Conservation (phyloP, 2,329 filamentous ascomycete genomes). For the Chrysoporthe cubensis region DNA sequence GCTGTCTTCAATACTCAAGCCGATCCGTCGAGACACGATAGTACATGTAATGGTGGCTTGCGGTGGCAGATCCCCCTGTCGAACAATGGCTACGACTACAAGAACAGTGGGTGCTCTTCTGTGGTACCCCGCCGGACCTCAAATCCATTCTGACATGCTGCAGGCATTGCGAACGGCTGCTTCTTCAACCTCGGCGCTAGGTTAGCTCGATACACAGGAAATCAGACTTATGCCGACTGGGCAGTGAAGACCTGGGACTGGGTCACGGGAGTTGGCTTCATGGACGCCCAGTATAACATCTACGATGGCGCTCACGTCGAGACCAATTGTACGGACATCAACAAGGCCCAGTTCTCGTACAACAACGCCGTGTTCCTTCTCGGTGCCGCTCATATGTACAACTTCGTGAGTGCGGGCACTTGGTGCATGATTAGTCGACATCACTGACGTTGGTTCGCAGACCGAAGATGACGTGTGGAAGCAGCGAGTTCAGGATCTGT, state of each 20-base stretch:
- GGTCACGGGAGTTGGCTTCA: conserved; percentile 61
- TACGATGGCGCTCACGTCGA: conserved; percentile 64
- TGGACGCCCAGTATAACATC: conserved; percentile 62
- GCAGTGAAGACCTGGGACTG: conserved; percentile 74
- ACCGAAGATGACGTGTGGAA: conserved; percentile 27
- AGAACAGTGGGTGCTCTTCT: conserved; percentile 43
- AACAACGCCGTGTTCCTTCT: conserved; percentile 87
- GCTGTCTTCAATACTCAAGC: conserved; percentile 82
- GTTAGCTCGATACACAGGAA: conserved; percentile 73
- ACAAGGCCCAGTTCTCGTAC: conserved; percentile 60
- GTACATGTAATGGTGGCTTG: conserved; percentile 73
- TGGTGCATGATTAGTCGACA: too few relatives aligned
- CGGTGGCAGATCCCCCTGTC: conserved; percentile 86
- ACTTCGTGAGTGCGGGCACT: conserved; percentile 39
- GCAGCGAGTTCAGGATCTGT: conserved; percentile 24
- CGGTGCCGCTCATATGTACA: conserved; percentile 45
- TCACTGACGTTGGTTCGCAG: conserved; percentile 14
- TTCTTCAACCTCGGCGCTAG: conserved; percentile 61
- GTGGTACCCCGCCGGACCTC: not conserved
- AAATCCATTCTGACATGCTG: not conserved
- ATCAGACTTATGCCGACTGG: conserved; percentile 78
- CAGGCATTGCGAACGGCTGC: conserved; percentile 51
- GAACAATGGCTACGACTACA: conserved; percentile 79
- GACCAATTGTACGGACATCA: conserved; percentile 58
- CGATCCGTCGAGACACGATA: conserved; percentile 67